Percentiles rank a stretch among this genome's conserved stretches.
phyloP scores from a whole-genome alignment of 2,329 filamentous ascomycete genomes.

The Aquanectria penicillioides region DNA sequence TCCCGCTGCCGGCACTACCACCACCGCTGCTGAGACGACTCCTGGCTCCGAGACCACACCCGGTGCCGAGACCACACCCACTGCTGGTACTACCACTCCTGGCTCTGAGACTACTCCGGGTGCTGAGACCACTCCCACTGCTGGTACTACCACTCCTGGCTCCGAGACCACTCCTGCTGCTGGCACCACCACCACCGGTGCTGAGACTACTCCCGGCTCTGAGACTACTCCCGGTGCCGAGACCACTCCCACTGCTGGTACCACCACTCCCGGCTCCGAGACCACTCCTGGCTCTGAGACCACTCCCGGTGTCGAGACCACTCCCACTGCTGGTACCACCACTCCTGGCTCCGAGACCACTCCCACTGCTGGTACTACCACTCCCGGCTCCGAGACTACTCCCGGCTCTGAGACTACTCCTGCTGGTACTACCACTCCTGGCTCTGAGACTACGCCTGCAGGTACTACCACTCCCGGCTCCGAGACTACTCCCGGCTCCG shows the following conservation, averaged over 20 bases:
- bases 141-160: slow-evolving; percentile 4
- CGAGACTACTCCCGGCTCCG: background rate
- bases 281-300: background rate
- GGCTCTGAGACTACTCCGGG: background rate
- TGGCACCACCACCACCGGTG: slow-evolving; percentile 10
- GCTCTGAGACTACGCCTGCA: background rate
- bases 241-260: slow-evolving; percentile 18
- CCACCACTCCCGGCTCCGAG: slow-evolving; percentile 11
- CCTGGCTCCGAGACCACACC: background rate
- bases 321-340: slow-evolving; percentile 10
- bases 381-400: background rate
- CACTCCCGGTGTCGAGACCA: too few relatives aligned
- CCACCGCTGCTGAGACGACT: slow-evolving; percentile 9
- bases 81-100: background rate
- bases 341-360: background rate
- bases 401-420: slow-evolving; percentile 2
- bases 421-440: slow-evolving; percentile 11
- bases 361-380: background rate
- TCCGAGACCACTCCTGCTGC: slow-evolving; percentile 1
- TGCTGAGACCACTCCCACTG: background rate
- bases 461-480: slow-evolving; percentile 10
- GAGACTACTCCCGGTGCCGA: slow-evolving; percentile 4
- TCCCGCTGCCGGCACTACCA: background rate
- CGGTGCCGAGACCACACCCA: background rate
- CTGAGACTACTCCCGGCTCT: slow-evolving; percentile 5